Base-by-base conservation (phyloP, 2,329 filamentous ascomycete genomes). In the Cercospora sp. region DNA sequence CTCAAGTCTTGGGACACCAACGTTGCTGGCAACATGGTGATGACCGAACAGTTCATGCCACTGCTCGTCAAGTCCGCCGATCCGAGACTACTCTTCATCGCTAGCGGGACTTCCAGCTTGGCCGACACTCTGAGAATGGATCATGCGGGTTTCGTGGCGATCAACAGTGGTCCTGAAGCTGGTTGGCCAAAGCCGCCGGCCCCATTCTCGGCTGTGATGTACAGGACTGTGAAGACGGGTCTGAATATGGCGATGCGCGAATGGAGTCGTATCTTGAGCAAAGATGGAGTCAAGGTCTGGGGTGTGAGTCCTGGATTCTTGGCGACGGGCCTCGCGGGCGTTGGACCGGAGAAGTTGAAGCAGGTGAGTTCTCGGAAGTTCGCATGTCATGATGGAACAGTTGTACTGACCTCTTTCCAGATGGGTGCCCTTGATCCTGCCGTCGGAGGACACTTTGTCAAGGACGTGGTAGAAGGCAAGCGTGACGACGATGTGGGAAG, bases 201-300 rank as follows among this genome's bases (percentile, higher is more conserved):
- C 57, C 69, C 5, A 74, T 75, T 23, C 73, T 53, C 73, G 10
- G 72, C 79, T 5, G 73, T 73, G 0, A 75, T 76, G 12, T 84
- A 85, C 65, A 78, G 82, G 8, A 75, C 75, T 63, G 78, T 77
- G 31, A 85, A 85, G 75, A 78, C 80, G 4, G 84, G 80, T 0
- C 62, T 85, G 70, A 85, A 83, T 45, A 86, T 85, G 77, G 40
- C 84, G 71, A 83, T 83, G 79, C 69, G 84, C 58, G 79, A 83
- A 13, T 87, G 84, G 83, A 68, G 76, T 36, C 76, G 78, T 31
- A 71, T 77, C 12, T 70, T 83, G 65, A 76, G 78, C 69, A 75
- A 79, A 5, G 81, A 84, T 68, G 79, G 80, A 0, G 80, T 85
- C 30, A 86, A 85, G 70, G 81, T 85, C 0, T 86, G 81, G 69